A percentile compares a stretch with the other conserved stretches of the same genome.
Conservation (phyloP, 371 early-diverging fungal species). For the Chytridium lagenaria region DNA sequence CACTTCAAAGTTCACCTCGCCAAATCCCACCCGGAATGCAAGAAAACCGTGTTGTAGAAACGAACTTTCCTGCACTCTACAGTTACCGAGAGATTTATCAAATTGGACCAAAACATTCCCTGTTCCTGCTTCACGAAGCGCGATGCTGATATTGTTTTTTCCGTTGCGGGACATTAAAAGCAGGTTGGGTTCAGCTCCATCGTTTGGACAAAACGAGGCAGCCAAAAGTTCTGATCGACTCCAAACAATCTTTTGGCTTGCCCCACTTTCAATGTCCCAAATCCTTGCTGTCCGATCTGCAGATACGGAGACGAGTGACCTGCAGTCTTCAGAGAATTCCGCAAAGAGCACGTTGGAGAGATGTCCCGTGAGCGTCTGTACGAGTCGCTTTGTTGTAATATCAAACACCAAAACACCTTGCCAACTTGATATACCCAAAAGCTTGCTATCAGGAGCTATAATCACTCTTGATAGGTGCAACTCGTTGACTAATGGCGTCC, state of each 20-base stretch:
- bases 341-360: not conserved
- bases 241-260: not conserved
- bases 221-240: not conserved
- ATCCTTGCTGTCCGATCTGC: conserved; percentile 1
- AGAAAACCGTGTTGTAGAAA: not conserved
- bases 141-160: not conserved
- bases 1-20: not conserved
- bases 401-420: conserved; percentile 8
- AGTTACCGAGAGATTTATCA: not conserved
- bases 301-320: not conserved
- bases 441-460: not conserved
- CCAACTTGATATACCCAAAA: conserved; percentile 1
- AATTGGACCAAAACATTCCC: not conserved
- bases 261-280: conserved; percentile 3
- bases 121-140: not conserved
- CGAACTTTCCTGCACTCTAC: not conserved
- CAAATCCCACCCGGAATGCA: not conserved
- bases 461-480: not conserved
- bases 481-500: conserved; percentile 14
- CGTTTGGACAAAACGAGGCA: conserved; percentile 1
- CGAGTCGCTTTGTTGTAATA: not conserved
- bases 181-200: not conserved
- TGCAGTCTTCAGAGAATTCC: conserved; percentile 6
- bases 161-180: not conserved
- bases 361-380: not conserved